These are phyloP conservation scores for Meredithiella fracta DNA, from an alignment of 2,329 filamentous ascomycete species.

Conservation along the genomic window DNA sequence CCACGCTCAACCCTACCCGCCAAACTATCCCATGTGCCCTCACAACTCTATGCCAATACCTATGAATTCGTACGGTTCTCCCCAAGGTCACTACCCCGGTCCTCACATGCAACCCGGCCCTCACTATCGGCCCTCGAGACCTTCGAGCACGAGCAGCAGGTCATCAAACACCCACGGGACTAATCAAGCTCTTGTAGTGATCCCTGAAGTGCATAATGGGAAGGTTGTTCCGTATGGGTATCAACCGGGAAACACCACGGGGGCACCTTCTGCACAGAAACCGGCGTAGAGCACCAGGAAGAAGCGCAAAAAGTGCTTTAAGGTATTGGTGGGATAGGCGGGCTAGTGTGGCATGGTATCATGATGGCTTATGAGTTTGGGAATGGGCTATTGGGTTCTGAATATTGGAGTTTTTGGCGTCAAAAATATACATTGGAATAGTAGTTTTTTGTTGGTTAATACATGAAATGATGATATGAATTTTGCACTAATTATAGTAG, in stretches of 20 bases:
- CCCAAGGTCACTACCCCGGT: not conserved
- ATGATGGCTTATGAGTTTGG: not conserved
- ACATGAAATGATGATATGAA: not conserved
- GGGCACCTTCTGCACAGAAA: not conserved
- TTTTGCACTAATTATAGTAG: not conserved
- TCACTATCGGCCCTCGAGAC: not conserved
- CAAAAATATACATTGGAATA: not conserved
- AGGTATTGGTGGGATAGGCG: not conserved
- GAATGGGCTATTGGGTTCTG: not conserved
- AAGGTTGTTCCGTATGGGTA: too few relatives aligned
- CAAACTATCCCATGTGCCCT: conserved; percentile 36
- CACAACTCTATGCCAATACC: not conserved
- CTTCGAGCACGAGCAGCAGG: not conserved
- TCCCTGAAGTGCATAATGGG: too few relatives aligned
- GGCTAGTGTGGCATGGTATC: not conserved
- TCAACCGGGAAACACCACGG: not conserved
- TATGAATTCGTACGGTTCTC: not conserved
- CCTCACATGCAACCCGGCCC: not conserved
- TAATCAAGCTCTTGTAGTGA: too few relatives aligned
- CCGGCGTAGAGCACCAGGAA: not conserved
- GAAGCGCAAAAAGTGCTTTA: not conserved
- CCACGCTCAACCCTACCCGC: conserved; percentile 28
- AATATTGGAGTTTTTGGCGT: not conserved
- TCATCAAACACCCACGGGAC: too few relatives aligned
- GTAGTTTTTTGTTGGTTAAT: not conserved